These are phyloP conservation scores for Peronospora belbahrii DNA, from an alignment of 352 stramenopile species.

Conservation along the genomic window DNA sequence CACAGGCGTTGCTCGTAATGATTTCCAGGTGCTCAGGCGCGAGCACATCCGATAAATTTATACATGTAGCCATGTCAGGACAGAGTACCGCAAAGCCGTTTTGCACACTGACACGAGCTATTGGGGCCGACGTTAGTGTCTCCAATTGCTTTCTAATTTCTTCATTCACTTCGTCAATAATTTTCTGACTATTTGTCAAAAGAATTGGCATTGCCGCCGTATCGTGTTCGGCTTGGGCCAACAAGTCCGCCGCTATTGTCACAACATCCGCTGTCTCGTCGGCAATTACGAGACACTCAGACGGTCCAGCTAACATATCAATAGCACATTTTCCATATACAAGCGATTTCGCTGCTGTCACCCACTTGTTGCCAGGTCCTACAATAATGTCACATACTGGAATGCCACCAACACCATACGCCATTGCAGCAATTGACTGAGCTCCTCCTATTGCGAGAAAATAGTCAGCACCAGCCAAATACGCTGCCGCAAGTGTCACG, in stretches of 20 bases:
- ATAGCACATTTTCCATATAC: constrained; percentile 96
- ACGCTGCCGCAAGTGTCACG: constrained; percentile 92
- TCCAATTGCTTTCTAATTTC: constrained; percentile 69
- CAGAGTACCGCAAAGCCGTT: constrained; percentile 80
- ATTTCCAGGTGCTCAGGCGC: constrained; percentile 85
- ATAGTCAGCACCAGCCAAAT: constrained; percentile 89
- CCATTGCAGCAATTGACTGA: constrained; percentile 92
- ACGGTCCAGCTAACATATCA: constrained; percentile 98
- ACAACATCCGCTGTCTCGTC: constrained; percentile 81
- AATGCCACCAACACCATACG: constrained; percentile 89
- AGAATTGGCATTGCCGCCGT: constrained; percentile 95
- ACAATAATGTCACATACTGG: constrained; percentile 97
- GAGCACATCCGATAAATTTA: constrained; percentile 83
- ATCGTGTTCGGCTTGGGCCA: constrained; percentile 94
- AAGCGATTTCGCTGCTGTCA: constrained; percentile 97
- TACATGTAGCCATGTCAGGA: constrained; percentile 51
- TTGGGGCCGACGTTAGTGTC: constrained; percentile 57
- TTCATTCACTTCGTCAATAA: constrained; percentile 89
- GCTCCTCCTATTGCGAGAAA: constrained; percentile 73
- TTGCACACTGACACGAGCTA: constrained; percentile 51
- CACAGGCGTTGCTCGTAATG: constrained; percentile 87
- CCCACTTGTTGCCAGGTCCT: constrained; percentile 98
- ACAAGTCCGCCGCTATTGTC: constrained; percentile 68
- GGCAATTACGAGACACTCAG: constrained; percentile 96
- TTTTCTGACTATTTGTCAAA: constrained; percentile 79